Conservation (phyloP, 768 basidiomycete genomes). For the Trametes gibbosa region DNA sequence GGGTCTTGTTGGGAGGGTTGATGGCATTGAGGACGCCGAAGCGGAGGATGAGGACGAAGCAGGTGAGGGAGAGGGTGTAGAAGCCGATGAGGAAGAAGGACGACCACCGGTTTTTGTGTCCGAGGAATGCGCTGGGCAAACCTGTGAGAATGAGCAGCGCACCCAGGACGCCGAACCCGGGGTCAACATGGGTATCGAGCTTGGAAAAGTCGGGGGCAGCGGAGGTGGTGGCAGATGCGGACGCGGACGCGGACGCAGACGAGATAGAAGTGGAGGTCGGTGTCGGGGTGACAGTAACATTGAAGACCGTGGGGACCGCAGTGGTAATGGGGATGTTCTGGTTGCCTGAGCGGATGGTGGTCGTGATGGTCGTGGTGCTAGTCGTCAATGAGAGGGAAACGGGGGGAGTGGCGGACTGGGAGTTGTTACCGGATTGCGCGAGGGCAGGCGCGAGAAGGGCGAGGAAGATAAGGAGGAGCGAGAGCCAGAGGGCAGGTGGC, state of each 20-base stretch:
- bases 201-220: conserved; percentile 35
- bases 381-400: conserved; percentile 57
- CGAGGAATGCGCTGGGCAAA: conserved; percentile 85
- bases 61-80: conserved; percentile 83
- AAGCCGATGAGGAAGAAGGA: conserved; percentile 93
- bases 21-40: conserved; percentile 85
- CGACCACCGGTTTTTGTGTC: conserved; percentile 96
- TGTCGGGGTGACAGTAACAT: conserved; percentile 58
- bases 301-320: conserved; percentile 56
- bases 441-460: conserved; percentile 33
- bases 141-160: conserved; percentile 87
- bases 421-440: conserved; percentile 32
- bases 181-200: conserved; percentile 70
- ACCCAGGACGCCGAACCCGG: conserved; percentile 87
- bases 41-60: conserved; percentile 82
- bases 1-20: conserved; percentile 72
- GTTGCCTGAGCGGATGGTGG: conserved; percentile 45
- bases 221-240: conserved; percentile 43
- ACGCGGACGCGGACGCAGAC: conserved; percentile 36
- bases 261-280: conserved; percentile 42
- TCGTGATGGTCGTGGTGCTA: conserved; percentile 48
- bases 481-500: conserved; percentile 20
- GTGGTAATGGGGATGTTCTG: conserved; percentile 50
- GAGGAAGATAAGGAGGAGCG: conserved; percentile 23
- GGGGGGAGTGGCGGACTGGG: conserved; percentile 29